Evolutionary conservation across 2,329 filamentous ascomycete genomes (phyloP).

Genomic region (Fusarium chaquense): DNA sequence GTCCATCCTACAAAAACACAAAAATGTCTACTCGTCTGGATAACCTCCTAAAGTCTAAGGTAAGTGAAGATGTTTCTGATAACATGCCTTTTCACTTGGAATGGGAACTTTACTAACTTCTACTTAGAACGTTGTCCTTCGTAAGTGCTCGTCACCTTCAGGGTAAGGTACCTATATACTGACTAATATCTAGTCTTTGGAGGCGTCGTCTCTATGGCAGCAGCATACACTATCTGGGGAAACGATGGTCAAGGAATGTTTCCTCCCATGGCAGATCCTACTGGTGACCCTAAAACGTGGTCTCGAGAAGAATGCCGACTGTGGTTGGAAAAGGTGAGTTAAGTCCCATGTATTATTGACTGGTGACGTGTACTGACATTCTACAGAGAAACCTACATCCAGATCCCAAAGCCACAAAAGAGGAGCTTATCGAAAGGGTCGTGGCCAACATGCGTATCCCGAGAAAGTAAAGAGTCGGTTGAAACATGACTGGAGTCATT

Average conservation of each 20-base stretch:
- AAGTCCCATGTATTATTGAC: neutral
- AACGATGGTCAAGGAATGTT: constrained; percentile 75
- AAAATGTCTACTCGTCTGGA: constrained; percentile 43
- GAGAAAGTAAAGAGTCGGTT: constrained; percentile 40
- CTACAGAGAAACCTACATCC: constrained; percentile 61
- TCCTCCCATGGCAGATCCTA: constrained; percentile 79
- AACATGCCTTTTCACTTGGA: fast-evolving
- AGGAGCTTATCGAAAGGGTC: constrained; percentile 62
- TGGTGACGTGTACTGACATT: neutral
- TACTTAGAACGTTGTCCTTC: constrained; percentile 74
- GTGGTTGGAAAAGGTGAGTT: constrained; percentile 81
- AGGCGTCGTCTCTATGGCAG: constrained; percentile 37
- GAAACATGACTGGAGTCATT: neutral
- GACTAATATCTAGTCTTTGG: constrained; percentile 36
- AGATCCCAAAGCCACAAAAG: constrained; percentile 56
- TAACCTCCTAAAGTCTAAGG: constrained; percentile 46
- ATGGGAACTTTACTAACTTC: constrained; percentile 5
- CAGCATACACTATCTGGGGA: constrained; percentile 89
- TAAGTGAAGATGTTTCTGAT: neutral
- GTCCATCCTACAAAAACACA: neutral
- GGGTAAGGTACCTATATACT: constrained; percentile 31
- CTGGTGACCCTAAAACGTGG: constrained; percentile 78
- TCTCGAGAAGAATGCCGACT: constrained; percentile 81
- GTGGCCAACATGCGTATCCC: constrained; percentile 61
- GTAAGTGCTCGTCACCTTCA: constrained; percentile 57